A percentile compares a stretch with the other conserved stretches of the same genome.
Conservation (phyloP, 768 basidiomycete genomes). For the Filobasidium wieringae region DNA sequence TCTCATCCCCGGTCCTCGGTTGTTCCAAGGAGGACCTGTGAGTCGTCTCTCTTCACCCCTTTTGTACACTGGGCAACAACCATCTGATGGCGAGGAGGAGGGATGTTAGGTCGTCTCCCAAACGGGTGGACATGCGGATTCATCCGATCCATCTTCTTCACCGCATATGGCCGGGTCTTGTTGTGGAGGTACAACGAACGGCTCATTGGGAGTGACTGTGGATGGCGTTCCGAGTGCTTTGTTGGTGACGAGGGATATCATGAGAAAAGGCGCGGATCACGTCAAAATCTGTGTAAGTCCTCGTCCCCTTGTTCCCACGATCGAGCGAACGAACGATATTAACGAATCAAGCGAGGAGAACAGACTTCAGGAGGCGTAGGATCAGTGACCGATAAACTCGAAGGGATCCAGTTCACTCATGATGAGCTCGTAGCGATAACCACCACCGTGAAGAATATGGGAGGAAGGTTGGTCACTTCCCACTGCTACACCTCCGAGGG, state of each 20-base stretch:
- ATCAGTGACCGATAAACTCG: conserved; percentile 43
- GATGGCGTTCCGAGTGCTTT: conserved; percentile 43
- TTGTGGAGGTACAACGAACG: conserved; percentile 33
- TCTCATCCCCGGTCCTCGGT: conserved; percentile 39
- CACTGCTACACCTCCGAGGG: conserved; percentile 41
- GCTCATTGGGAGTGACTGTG: conserved; percentile 35
- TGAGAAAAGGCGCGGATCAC: conserved; percentile 41
- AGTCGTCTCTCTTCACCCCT: too few species aligned
- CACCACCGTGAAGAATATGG: conserved; percentile 42
- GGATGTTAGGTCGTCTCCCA: conserved; percentile 42
- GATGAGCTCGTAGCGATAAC: conserved; percentile 45
- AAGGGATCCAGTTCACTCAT: conserved; percentile 42
- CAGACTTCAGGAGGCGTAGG: conserved; percentile 46
- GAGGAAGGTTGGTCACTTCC: conserved; percentile 36
- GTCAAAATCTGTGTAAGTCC: too few species aligned
- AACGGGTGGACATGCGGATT: conserved; percentile 44
- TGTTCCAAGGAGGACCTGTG: conserved; percentile 43
- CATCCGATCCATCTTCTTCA: conserved; percentile 18
- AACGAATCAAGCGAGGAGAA: too few species aligned
- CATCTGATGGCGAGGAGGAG: too few species aligned
- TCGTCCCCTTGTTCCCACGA: too few species aligned
- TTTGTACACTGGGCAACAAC: too few species aligned
- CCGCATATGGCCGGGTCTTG: conserved; percentile 33
- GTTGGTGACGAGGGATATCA: conserved; percentile 39
- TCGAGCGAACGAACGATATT: too few species aligned